Base-by-base conservation (phyloP, 1,284 basidiomycete species). In the Nidula niveotomentosa region DNA sequence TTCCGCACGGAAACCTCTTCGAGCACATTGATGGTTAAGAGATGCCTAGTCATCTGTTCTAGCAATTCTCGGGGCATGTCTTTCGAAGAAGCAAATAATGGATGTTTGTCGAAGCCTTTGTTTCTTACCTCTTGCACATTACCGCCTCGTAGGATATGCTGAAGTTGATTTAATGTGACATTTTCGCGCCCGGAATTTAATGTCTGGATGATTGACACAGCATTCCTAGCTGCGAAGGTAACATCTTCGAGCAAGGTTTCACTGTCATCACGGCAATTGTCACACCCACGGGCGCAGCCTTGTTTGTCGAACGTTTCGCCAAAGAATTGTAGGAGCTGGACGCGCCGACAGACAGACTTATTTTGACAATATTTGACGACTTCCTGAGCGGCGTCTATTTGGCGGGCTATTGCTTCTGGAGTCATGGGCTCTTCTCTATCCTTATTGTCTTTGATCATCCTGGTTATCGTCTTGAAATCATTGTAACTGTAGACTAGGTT, bases 261-360 rank as follows among this genome's bases (percentile, higher is more conserved):
- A n/a, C 75, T 70, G 35, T 71, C 70, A 53, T 80, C 73, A 44
- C 75, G 68, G 67, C 93, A 95, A 60, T 91, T 94, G 69, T 94
- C 88, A 66, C 93, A 95, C 8, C 77, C 76, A 52, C 77, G 74
- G 34, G 76, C 70, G 65, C 94, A 96, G 34, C 78, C 58, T 8
- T 66, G 69, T 35, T 74, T 65, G 54, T 82, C 77, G 63, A 92
- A 89, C 41, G 77, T 78, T 67, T 94, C 90, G 57, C 79, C 79
- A 54, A 86, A 84, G 58, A 92, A 90, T 39, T 79, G 80, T 45
- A 99, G 80, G 15, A 99, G 79, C 64, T 94, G 91, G 2, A 83
- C 80, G 1, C 97, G 87, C 8, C 97, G 88, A 65, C 96, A 99
- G 62, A 94, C 91, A 37, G 87, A 85, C 55, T 84, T 80, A 71